phyloP scores from a whole-genome alignment of 257 asterid genomes.

The Dorcoceras hygrometricum region DNA sequence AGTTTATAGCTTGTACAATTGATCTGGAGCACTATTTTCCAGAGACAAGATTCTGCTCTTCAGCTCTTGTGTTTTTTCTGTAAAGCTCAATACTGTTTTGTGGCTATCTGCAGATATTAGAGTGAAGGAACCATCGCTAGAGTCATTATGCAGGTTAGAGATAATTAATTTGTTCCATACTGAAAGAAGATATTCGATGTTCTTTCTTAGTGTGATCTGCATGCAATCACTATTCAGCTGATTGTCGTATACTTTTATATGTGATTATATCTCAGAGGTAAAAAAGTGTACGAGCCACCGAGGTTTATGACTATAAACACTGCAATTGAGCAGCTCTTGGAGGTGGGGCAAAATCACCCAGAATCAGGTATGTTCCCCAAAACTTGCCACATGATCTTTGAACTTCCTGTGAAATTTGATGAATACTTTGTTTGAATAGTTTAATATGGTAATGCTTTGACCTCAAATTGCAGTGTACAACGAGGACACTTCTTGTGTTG shows the following conservation, averaged over 20 bases:
- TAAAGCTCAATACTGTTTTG: conserved; percentile 15
- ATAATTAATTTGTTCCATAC: neutral
- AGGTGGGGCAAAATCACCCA: conserved; percentile 57
- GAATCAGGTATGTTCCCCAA: conserved; percentile 49
- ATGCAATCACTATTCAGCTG: conserved; percentile 6
- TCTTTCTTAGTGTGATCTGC: neutral
- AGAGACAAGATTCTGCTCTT: neutral
- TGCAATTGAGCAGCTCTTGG: conserved; percentile 89
- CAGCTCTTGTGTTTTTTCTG: conserved; percentile 1
- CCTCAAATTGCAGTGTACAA: conserved; percentile 48
- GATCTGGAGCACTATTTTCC: neutral
- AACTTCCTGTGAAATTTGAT: neutral
- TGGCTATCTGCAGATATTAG: conserved; percentile 56
- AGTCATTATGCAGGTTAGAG: conserved; percentile 86
- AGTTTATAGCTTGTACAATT: neutral
- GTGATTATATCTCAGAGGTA: conserved; percentile 51
- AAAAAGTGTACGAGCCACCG: conserved; percentile 81
- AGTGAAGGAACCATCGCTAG: conserved; percentile 84
- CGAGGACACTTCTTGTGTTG: conserved; percentile 75
- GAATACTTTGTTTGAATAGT: neutral
- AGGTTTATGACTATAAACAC: conserved; percentile 80
- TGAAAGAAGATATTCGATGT: neutral
- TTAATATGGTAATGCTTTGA: neutral
- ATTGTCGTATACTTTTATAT: conserved; percentile 9
- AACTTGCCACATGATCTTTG: neutral